Conservation (phyloP, 73 alveolate genomes). For the Breviolum minutum region DNA sequence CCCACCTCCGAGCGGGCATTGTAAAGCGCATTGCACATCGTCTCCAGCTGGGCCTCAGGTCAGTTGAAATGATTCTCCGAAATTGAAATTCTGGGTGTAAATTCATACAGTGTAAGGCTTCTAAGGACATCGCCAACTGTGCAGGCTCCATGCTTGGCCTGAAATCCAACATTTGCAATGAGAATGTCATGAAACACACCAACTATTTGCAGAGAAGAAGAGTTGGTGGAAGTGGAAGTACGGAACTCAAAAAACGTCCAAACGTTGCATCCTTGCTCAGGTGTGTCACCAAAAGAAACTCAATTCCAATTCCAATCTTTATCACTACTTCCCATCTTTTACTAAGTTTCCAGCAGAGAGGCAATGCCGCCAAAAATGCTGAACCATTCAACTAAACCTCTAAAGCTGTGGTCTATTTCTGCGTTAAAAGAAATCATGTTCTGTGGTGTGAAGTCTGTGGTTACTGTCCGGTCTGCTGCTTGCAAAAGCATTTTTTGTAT, state of each 20-base stretch:
- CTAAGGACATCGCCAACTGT: slow-evolving; percentile 29
- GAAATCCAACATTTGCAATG: background rate
- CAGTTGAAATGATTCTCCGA: background rate
- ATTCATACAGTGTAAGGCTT: no score
- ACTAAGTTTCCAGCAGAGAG: background rate
- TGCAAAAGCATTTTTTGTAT: no score
- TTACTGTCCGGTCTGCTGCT: no score
- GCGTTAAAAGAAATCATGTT: no score
- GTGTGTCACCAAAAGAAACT: no score
- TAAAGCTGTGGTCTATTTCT: background rate
- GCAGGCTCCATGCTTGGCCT: slow-evolving; percentile 89
- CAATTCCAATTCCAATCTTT: no score
- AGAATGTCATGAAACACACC: background rate
- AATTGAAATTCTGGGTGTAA: background rate
- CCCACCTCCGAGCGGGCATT: slow-evolving; percentile 77
- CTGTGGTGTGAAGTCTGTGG: no score
- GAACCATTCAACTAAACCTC: slow-evolving; percentile 23
- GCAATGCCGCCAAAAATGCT: slow-evolving; percentile 16
- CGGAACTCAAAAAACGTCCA: no score
- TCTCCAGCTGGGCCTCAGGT: slow-evolving; percentile 68
- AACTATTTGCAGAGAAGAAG: no score
- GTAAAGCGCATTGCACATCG: slow-evolving; percentile 87
- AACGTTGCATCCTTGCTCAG: no score
- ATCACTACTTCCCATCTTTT: no score
- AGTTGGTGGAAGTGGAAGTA: no score